Evolutionary conservation across 1,139 yeast genomes (phyloP), one percentile per base, ranked within the genome.

Genomic region (Candida gigantensis): DNA sequence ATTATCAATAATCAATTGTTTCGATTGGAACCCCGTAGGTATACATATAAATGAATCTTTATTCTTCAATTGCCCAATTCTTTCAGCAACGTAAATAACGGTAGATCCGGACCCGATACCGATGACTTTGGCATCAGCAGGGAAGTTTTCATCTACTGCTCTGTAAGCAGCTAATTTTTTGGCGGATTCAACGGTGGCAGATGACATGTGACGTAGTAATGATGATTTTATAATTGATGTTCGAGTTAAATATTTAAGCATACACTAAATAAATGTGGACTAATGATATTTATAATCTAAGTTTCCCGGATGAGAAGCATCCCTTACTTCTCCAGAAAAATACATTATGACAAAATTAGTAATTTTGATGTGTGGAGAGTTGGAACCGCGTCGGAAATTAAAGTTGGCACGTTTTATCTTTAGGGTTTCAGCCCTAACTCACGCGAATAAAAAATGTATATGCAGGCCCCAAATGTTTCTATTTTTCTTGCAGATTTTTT

Each of bases 31-130:
- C 2, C 98, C 98, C 1, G 99, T 94, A 32, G 98, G 96, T 31
- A 94, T 80, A 64, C 96, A 94, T 18, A 79, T 73, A 46, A 84
- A 79, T 34, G 75, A 65, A 10, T 65, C 57, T 51, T 84, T 84
- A 43, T 79, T 71, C 33, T 62, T 47, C 42, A 74, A 59, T 61
- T 85, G 90, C 5, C 95, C 96, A 40, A 94, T 76, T 55, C 97
- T 74, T 60, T 94, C 97, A 15, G 96, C 98, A 40, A 86, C 96
- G 57, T 88, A 94, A 20, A 92, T 86, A 9, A 94, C 98, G 1
- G 99, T 94, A 13, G 95, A 84, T 1, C 99, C 99, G 12, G 96
- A 87, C 6, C 99, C 99, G 45, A 94, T 81, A 26, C 99, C 99
- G 16, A 94, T 75, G 11, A 86, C 84, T 52, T 76, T 79, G 46